Conservation (phyloP, 805 yeast genomes). For the Yueomyces sinensis region DNA sequence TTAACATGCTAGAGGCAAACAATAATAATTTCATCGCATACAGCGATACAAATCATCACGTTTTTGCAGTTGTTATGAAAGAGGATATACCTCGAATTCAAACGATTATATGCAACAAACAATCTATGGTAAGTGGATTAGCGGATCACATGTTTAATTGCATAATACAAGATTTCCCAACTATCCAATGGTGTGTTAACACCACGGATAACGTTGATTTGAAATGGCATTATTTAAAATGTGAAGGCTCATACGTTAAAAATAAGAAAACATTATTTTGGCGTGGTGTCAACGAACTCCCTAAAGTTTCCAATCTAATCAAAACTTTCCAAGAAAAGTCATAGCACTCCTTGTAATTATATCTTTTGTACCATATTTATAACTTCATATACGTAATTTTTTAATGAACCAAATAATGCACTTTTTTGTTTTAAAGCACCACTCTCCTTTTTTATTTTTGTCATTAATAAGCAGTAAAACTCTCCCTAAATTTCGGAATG, state of each 20-base stretch:
- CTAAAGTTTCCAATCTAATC: conserved; percentile 49
- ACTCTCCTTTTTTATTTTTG: too few species aligned
- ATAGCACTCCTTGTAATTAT: not conserved
- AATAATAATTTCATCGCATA: conserved; percentile 53
- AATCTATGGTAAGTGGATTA: conserved; percentile 95
- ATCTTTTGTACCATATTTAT: not conserved
- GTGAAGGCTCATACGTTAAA: conserved; percentile 86
- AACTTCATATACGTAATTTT: too few species aligned
- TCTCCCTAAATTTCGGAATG: too few species aligned
- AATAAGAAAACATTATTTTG: conserved; percentile 86
- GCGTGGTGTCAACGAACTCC: conserved; percentile 69
- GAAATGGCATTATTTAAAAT: conserved; percentile 80
- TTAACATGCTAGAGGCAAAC: conserved; percentile 62
- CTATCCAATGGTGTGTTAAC: conserved; percentile 76
- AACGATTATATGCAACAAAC: conserved; percentile 72
- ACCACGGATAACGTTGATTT: conserved; percentile 87
- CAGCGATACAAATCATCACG: conserved; percentile 93
- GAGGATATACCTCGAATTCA: conserved; percentile 54
- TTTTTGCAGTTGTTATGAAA: conserved; percentile 67
- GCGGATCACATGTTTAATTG: conserved; percentile 87
- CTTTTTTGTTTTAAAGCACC: too few species aligned
- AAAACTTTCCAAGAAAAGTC: conserved; percentile 27
- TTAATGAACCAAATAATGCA: too few species aligned
- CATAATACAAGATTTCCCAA: conserved; percentile 55
- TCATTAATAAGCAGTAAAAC: too few species aligned